These are phyloP conservation scores for Carnegiea gigantea DNA, from an alignment of 179 eudicot genomes.

Conservation along the genomic window DNA sequence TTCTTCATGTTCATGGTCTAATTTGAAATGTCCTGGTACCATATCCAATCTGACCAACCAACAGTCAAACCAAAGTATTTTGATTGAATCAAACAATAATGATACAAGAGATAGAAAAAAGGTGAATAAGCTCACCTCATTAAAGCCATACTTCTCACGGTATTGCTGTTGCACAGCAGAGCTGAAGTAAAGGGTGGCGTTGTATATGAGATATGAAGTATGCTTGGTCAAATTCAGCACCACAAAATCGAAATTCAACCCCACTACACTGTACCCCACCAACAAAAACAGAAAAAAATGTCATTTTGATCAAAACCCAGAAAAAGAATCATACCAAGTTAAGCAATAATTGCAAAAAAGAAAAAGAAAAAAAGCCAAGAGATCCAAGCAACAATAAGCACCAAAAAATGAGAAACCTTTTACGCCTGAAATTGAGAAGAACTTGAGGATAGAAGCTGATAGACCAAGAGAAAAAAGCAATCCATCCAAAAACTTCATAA, in stretches of 20 bases:
- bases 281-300: background rate
- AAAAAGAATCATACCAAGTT: background rate
- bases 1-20: too few species aligned
- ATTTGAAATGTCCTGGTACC: too few species aligned
- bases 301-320: background rate
- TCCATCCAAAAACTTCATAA: slow-evolving; percentile 72
- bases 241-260: slow-evolving; percentile 87
- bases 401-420: slow-evolving; percentile 53
- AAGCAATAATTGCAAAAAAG: background rate
- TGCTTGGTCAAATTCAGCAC: slow-evolving; percentile 88
- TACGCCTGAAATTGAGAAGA: slow-evolving; percentile 67
- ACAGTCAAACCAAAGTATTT: too few species aligned
- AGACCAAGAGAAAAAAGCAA: slow-evolving; percentile 89
- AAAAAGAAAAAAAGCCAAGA: background rate
- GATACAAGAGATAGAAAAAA: background rate
- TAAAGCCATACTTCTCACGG: slow-evolving; percentile 56
- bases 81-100: background rate
- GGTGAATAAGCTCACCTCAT: slow-evolving; percentile 45
- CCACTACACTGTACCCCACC: slow-evolving; percentile 66
- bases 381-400: background rate
- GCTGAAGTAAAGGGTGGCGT: slow-evolving; percentile 83
- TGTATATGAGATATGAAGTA: slow-evolving; percentile 74
- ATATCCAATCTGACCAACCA: too few species aligned
- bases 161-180: slow-evolving; percentile 76
- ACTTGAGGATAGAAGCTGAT: slow-evolving; percentile 88